Evolutionary conservation across 495 filamentous ascomycete species (phyloP).

Genomic region (Pseudevernia furfuracea): DNA sequence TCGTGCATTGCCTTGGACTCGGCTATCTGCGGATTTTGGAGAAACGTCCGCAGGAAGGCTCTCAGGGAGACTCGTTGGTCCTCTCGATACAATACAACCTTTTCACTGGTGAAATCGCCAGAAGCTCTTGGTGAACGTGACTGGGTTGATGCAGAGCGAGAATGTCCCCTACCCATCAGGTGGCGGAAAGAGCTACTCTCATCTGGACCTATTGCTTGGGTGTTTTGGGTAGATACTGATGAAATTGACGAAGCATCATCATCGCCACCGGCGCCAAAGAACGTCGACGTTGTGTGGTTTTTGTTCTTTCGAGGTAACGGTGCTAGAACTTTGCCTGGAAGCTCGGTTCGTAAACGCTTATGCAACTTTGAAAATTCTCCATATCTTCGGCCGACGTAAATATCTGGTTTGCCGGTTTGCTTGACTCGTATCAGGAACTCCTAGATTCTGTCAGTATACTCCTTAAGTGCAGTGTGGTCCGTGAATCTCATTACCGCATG

Average conservation of each 20-base stretch:
- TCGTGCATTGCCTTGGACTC: slow-evolving; percentile 71
- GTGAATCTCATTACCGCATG: slow-evolving; percentile 62
- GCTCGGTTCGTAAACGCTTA: slow-evolving; percentile 68
- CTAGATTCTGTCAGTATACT: slow-evolving; percentile 34
- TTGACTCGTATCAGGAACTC: slow-evolving; percentile 87
- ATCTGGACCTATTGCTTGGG: slow-evolving; percentile 26
- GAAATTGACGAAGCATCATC: slow-evolving; percentile 70
- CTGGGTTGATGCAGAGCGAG: slow-evolving; percentile 35
- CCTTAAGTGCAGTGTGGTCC: not conserved
- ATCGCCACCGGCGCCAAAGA: slow-evolving; percentile 42
- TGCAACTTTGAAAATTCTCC: slow-evolving; percentile 78
- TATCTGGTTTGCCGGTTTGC: slow-evolving; percentile 58
- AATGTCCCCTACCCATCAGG: slow-evolving; percentile 28
- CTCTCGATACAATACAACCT: slow-evolving; percentile 69
- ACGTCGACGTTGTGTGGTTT: slow-evolving; percentile 53
- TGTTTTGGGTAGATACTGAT: slow-evolving; percentile 59
- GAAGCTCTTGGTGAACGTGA: slow-evolving; percentile 47
- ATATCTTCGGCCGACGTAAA: slow-evolving; percentile 77
- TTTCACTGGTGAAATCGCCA: slow-evolving; percentile 35
- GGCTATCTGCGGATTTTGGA: slow-evolving; percentile 78
- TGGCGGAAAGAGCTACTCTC: slow-evolving; percentile 38
- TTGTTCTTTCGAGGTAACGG: slow-evolving; percentile 88
- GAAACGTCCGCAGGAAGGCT: slow-evolving; percentile 74
- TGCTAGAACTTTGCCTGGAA: slow-evolving; percentile 86
- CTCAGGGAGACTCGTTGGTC: slow-evolving; percentile 86